Evolutionary conservation across 2,329 filamentous ascomycete species (phyloP), one percentile per base, ranked within the genome.

Genomic region (Drechslera avenae): DNA sequence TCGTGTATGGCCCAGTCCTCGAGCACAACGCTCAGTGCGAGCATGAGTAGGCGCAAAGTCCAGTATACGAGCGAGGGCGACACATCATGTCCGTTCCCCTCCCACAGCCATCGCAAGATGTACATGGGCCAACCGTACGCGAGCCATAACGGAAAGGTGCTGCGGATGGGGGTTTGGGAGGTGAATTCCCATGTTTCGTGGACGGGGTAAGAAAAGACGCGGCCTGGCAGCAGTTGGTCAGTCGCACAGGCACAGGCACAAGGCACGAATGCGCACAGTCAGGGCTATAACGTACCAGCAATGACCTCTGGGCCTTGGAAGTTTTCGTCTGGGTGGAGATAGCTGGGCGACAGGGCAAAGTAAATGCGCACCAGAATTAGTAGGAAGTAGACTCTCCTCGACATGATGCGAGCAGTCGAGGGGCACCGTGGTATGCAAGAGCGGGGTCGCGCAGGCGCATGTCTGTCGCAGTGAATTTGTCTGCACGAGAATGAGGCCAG

Each of bases 1-100:
- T 99, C 94, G 78, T 96, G 86, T 51, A 99, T 84, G 9, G 94
- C 94, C 93, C 94, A 97, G 78, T 99, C 94, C 76, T 97, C 91
- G 56, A 99, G 82, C 46, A 99, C 91, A 74, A 99, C 96, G 79
- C 92, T 97, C 71, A 96, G 80, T 44, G 91, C 78, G 76, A 97
- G 96, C 92, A 99, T 97, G 70, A 95, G 82, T 41, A 90, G 81
- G 48, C 94, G 86, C 65, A 97, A 78, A 3, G 88, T 87, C 84
- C 93, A 96, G 79, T 96, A 99, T 41, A 96, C 89, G 39, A 88
- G 83, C 57, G 88, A 84, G n/a, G 94, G 91, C 18, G 91, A 86
- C 18, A 92, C 89, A 52, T 89, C 85, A 67, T 89, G 87, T 45
- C 89, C 90, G 51, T 91, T 88, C 48, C 91, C 93, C 63, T 90